Conservation (phyloP, 2,329 filamentous ascomycete species). For the Rasamsonia emersonii region DNA sequence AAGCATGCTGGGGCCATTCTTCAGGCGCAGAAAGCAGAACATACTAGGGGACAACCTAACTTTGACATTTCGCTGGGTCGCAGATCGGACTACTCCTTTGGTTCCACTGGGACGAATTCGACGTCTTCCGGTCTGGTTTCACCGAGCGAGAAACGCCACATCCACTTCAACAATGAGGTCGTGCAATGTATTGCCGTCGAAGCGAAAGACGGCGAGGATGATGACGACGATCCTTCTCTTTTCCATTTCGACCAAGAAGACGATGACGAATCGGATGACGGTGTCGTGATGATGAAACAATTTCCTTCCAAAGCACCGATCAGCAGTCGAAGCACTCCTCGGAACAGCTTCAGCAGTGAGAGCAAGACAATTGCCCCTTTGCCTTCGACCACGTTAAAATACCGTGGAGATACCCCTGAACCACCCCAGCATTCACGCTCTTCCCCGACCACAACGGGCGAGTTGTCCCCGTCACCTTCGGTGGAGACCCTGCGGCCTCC, state of each 20-base stretch:
- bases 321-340: constrained; percentile 43
- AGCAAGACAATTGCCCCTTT: constrained; percentile 83
- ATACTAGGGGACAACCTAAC: constrained; percentile 43
- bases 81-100: constrained; percentile 44
- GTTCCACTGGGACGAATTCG: constrained; percentile 48
- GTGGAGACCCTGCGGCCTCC: constrained; percentile 72
- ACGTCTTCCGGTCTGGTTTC: constrained; percentile 64
- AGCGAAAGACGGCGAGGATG: constrained; percentile 65
- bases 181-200: constrained; percentile 94
- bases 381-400: constrained; percentile 81
- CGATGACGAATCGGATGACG: constrained; percentile 60
- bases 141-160: constrained; percentile 63
- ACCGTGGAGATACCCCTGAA: constrained; percentile 67
- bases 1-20: constrained; percentile 83
- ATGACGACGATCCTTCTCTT: constrained; percentile 29
- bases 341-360: constrained; percentile 50
- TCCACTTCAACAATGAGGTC: constrained; percentile 94
- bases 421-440: constrained; percentile 27
- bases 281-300: constrained; percentile 72
- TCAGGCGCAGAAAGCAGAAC: constrained; percentile 65
- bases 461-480: constrained; percentile 64
- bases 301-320: constrained; percentile 46
- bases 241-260: constrained; percentile 8
- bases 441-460: constrained; percentile 35
- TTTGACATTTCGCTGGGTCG: constrained; percentile 54